Percentiles rank a stretch among this genome's conserved stretches.
Conservation (phyloP, 2,329 filamentous ascomycete genomes). For the Aspergillus vadensis region DNA sequence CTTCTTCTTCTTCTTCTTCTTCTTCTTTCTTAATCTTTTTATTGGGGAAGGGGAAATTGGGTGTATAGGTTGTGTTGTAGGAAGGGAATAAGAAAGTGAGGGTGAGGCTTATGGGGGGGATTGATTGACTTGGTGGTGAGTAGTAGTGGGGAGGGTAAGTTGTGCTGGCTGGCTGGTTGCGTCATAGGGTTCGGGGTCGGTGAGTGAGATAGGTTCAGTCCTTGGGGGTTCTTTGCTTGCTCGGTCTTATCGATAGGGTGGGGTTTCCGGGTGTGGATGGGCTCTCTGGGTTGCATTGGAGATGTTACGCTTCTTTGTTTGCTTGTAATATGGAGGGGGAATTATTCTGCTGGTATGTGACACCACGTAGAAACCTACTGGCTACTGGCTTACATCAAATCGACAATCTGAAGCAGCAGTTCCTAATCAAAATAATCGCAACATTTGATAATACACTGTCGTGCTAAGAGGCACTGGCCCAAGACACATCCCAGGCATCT, state of each 20-base stretch:
- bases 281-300: too few species aligned
- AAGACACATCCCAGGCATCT: conserved; percentile 14
- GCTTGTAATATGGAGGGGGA: too few species aligned
- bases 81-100: not conserved
- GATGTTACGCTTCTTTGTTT: too few species aligned
- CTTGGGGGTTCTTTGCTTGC: too few species aligned
- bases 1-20: too few species aligned
- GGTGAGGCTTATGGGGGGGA: not conserved
- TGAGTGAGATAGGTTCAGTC: not conserved
- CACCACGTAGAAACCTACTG: too few species aligned
- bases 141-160: not conserved
- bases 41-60: not conserved
- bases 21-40: conserved; percentile 6
- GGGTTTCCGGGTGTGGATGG: not conserved
- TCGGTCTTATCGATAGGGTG: not conserved
- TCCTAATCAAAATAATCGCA: conserved; percentile 8
- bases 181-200: not conserved
- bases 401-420: not conserved
- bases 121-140: not conserved
- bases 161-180: not conserved
- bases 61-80: not conserved
- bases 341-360: too few species aligned
- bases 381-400: too few species aligned
- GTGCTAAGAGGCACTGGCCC: conserved; percentile 18
- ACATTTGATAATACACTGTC: conserved; percentile 17